phyloP scores from a whole-genome alignment of 1,139 yeast genomes.

The Cylindricascospora bacillispora region DNA sequence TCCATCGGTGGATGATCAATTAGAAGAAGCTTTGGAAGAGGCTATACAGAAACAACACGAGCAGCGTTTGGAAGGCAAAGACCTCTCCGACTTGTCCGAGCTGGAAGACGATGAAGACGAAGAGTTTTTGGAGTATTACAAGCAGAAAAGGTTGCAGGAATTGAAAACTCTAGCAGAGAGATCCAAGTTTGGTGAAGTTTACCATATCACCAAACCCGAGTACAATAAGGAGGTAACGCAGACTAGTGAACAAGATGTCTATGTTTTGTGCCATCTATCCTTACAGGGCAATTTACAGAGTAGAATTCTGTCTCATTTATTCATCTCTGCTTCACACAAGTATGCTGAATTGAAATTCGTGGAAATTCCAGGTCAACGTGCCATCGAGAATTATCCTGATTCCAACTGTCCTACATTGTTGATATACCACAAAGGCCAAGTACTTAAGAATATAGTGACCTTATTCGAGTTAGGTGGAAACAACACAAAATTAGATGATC shows the following conservation, averaged over 20 bases:
- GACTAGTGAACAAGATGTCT: constrained; percentile 40
- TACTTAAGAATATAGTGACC: constrained; percentile 67
- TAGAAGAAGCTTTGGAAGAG: constrained; percentile 80
- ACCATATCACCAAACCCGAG: constrained; percentile 73
- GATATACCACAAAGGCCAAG: constrained; percentile 64
- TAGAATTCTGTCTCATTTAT: constrained; percentile 47
- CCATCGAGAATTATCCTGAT: constrained; percentile 86
- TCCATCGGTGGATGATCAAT: constrained; percentile 74
- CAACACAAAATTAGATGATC: constrained; percentile 50
- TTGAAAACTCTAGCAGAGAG: constrained; percentile 45
- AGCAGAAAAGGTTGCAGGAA: constrained; percentile 64
- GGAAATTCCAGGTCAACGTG: constrained; percentile 78
- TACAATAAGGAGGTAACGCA: constrained; percentile 77
- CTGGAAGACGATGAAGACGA: constrained; percentile 68
- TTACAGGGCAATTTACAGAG: constrained; percentile 61
- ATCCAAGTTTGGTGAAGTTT: constrained; percentile 65
- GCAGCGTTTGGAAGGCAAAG: constrained; percentile 49
- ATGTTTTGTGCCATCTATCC: constrained; percentile 70
- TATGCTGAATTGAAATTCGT: constrained; percentile 81
- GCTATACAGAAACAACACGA: constrained; percentile 59
- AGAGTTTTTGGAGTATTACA: constrained; percentile 64
- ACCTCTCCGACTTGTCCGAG: constrained; percentile 68
- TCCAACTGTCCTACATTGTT: constrained; percentile 82
- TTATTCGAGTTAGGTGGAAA: constrained; percentile 77
- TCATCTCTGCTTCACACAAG: constrained; percentile 39